Evolutionary conservation across 768 basidiomycete genomes (phyloP).

Genomic region (Pleurotus ostreatus): DNA sequence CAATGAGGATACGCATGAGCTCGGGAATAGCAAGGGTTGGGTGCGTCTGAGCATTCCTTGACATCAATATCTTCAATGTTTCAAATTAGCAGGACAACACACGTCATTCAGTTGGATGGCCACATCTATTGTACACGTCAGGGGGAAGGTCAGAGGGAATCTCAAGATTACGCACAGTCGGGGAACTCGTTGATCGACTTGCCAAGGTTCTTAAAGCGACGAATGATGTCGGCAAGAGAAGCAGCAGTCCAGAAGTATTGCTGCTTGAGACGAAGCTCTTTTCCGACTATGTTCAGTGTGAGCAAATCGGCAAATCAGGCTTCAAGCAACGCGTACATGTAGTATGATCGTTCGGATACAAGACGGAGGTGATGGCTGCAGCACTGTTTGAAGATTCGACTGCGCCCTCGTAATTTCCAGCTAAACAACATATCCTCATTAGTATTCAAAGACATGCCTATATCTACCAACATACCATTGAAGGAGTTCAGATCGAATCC

Average conservation of each 20-base stretch:
- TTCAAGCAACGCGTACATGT: background rate
- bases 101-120: constrained; percentile 96
- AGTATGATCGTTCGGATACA: constrained; percentile 95
- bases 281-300: constrained; percentile 54
- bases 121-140: constrained; percentile 44
- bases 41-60: constrained; percentile 61
- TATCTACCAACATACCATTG: constrained; percentile 56
- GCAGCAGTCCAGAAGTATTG: constrained; percentile 97
- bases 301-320: background rate
- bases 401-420: constrained; percentile 89
- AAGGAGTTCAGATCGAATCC: constrained; percentile 94
- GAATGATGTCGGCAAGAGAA: constrained; percentile 82
- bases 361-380: constrained; percentile 88
- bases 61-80: background rate
- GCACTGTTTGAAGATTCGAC: constrained; percentile 88
- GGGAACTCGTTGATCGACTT: constrained; percentile 79
- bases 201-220: constrained; percentile 88
- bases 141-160: constrained; percentile 3
- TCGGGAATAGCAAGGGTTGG: constrained; percentile 95
- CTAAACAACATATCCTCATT: constrained; percentile 28
- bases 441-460: background rate
- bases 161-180: constrained; percentile 53
- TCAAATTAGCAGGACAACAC: constrained; percentile 14
- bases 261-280: constrained; percentile 88
- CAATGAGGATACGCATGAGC: constrained; percentile 86